Evolutionary conservation across 176 grass and related monocot species (phyloP).

Genomic region (Phoenix roebelenii): DNA sequence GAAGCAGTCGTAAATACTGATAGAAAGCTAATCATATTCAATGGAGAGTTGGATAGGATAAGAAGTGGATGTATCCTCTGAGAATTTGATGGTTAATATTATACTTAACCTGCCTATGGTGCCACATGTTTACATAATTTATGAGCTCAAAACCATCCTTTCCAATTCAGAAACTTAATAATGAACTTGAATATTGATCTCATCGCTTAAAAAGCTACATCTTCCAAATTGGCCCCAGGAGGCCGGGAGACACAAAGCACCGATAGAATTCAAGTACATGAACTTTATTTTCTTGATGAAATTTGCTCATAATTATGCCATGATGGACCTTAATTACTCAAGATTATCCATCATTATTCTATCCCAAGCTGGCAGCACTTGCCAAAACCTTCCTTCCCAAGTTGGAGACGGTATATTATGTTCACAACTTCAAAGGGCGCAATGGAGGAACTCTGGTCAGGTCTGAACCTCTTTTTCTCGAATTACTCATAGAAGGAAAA

Average conservation of each 20-base stretch:
- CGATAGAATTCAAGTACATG: no score
- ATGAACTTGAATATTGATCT: no score
- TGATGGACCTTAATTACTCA: constrained; percentile 30
- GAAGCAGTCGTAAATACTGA: constrained; percentile 59
- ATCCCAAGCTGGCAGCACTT: constrained; percentile 75
- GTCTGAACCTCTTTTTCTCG: constrained; percentile 22
- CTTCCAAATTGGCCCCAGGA: no score
- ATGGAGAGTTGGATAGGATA: constrained; percentile 93
- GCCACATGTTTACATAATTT: no score
- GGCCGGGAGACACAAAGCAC: no score
- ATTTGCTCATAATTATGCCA: no score
- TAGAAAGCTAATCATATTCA: constrained; percentile 83
- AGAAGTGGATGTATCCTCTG: constrained; percentile 98
- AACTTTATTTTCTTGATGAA: no score
- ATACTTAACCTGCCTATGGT: neutral
- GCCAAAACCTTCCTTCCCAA: constrained; percentile 79
- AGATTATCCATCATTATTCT: constrained; percentile 98
- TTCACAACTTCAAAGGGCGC: constrained; percentile 93
- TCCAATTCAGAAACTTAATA: no score
- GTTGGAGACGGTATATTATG: constrained; percentile 87
- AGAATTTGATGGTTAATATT: neutral
- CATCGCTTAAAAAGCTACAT: no score
- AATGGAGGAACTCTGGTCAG: constrained; percentile 89
- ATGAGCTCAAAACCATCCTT: no score
- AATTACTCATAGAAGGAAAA: no score